Conservation (phyloP, 495 filamentous ascomycete genomes). For the Beverwykella pulmonaria region DNA sequence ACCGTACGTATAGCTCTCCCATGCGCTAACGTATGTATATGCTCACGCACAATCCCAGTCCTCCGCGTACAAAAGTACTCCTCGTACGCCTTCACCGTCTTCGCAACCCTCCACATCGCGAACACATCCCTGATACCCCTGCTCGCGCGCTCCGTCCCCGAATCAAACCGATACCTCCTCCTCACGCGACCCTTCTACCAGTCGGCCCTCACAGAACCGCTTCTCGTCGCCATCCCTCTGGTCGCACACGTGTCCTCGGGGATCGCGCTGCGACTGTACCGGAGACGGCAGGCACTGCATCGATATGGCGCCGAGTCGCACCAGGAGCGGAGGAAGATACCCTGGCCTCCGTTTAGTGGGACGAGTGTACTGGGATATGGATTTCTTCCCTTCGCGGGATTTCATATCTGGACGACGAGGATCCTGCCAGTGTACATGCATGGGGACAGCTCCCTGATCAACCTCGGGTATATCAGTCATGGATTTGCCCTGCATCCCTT, state of each 20-base stretch:
- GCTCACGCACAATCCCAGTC: conserved; percentile 57
- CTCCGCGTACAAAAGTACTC: conserved; percentile 81
- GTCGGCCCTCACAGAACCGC: conserved; percentile 65
- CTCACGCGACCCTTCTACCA: conserved; percentile 77
- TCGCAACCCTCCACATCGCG: conserved; percentile 73
- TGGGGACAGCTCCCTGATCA: conserved; percentile 79
- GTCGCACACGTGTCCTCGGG: conserved; percentile 65
- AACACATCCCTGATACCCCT: conserved; percentile 68
- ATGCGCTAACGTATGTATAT: background rate
- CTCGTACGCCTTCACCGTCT: conserved; percentile 80
- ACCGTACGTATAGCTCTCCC: conserved; percentile 31
- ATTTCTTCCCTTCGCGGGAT: conserved; percentile 62
- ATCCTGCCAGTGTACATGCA: conserved; percentile 71
- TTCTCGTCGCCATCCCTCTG: conserved; percentile 64
- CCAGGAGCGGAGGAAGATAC: conserved; percentile 46
- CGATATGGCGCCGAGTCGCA: conserved; percentile 68
- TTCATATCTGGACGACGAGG: conserved; percentile 73
- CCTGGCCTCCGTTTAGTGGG: conserved; percentile 70
- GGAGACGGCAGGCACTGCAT: conserved; percentile 64
- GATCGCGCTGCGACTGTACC: conserved; percentile 71
- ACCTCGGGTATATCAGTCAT: conserved; percentile 80
- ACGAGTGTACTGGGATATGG: conserved; percentile 69
- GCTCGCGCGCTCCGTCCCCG: conserved; percentile 55
- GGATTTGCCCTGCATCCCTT: conserved; percentile 71
- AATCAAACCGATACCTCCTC: conserved; percentile 61